These are phyloP conservation scores for Apiospora koreana DNA, from an alignment of 2,329 filamentous ascomycete genomes.

Conservation along the genomic window DNA sequence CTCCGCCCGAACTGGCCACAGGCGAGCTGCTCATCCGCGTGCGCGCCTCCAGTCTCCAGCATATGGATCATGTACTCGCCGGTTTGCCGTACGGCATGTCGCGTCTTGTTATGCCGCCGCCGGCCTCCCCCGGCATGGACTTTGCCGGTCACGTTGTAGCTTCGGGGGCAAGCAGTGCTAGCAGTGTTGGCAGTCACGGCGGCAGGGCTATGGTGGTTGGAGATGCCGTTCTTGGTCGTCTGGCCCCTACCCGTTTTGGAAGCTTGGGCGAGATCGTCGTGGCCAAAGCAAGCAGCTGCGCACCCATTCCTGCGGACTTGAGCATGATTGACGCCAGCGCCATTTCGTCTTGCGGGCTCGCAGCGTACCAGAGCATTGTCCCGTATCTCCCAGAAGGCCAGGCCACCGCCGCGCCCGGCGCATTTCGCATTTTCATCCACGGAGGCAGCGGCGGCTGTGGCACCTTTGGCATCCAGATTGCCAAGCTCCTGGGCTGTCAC, in stretches of 20 bases:
- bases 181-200: not conserved
- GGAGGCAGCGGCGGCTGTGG: constrained; percentile 65
- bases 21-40: constrained; percentile 57
- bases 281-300: constrained; percentile 30
- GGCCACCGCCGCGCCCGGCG: not conserved
- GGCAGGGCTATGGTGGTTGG: constrained; percentile 29
- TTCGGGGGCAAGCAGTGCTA: not conserved
- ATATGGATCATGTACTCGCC: constrained; percentile 58
- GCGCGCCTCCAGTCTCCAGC: constrained; percentile 56
- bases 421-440: constrained; percentile 63
- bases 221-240: constrained; percentile 47
- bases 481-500: constrained; percentile 59
- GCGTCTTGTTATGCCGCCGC: constrained; percentile 38
- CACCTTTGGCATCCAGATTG: constrained; percentile 62
- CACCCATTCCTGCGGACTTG: constrained; percentile 43
- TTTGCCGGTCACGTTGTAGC: constrained; percentile 45
- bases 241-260: constrained; percentile 36
- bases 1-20: constrained; percentile 28
- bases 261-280: constrained; percentile 42
- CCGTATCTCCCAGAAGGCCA: constrained; percentile 37
- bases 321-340: constrained; percentile 40
- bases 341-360: constrained; percentile 45
- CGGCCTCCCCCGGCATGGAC: constrained; percentile 52
- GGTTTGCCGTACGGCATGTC: constrained; percentile 46
- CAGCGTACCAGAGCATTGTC: constrained; percentile 48